Percentiles rank a stretch among this genome's conserved stretches.
These are phyloP conservation scores for Anisodus tanguticus DNA, from an alignment of 257 asterid genomes.

Conservation along the genomic window DNA sequence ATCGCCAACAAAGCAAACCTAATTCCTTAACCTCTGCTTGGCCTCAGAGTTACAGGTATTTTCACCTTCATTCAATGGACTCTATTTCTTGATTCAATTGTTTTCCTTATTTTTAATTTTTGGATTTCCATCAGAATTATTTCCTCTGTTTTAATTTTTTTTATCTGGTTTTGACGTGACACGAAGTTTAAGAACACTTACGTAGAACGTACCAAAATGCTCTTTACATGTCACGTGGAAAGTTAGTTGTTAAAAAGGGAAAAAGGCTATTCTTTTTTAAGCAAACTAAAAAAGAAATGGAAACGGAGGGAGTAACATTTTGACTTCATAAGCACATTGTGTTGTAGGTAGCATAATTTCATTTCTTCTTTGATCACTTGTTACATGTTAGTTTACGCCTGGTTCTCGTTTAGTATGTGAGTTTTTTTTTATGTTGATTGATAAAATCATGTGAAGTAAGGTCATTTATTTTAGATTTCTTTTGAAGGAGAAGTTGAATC, in stretches of 20 bases:
- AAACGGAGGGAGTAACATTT: not conserved
- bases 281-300: no score
- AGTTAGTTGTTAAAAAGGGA: no score
- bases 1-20: slow-evolving; percentile 49
- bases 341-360: not conserved
- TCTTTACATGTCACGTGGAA: no score
- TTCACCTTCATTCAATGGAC: not conserved
- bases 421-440: not conserved
- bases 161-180: no score
- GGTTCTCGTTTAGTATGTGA: not conserved
- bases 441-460: not conserved
- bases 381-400: not conserved
- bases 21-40: slow-evolving; percentile 61
- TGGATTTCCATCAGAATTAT: no score
- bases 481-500: not conserved
- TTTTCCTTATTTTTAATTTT: no score
- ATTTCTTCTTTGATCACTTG: not conserved
- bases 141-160: not conserved
- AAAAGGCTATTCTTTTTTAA: no score
- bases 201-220: no score
- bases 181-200: no score
- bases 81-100: no score
- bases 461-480: not conserved
- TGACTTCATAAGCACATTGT: not conserved
- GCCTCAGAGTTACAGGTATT: slow-evolving; percentile 98